Conservation (phyloP, 2,329 filamentous ascomycete genomes). For the Fusarium kyushuense region DNA sequence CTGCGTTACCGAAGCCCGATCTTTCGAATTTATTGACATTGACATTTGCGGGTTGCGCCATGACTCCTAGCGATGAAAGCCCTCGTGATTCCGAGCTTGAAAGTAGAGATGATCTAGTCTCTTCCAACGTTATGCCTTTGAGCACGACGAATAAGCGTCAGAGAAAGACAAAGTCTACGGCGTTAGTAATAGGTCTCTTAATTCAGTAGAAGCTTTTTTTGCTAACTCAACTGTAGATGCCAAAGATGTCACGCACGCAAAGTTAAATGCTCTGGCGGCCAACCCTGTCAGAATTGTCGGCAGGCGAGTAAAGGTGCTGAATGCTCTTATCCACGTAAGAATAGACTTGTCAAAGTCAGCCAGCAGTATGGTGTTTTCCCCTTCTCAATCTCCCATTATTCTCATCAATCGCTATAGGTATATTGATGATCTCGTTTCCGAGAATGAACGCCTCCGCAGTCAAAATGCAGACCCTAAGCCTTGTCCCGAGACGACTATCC, state of each 20-base stretch:
- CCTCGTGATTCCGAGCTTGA: slow-evolving; percentile 39
- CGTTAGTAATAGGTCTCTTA: slow-evolving; percentile 29
- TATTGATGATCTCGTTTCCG: slow-evolving; percentile 52
- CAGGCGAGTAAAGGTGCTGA: slow-evolving; percentile 49
- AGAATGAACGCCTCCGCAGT: slow-evolving; percentile 49
- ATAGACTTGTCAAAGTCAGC: slow-evolving; percentile 51
- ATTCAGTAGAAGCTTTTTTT: background rate
- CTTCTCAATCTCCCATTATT: accelerated
- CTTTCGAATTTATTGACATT: background rate
- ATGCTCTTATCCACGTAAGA: slow-evolving; percentile 52
- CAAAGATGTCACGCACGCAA: slow-evolving; percentile 52
- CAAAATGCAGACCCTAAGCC: slow-evolving; percentile 28
- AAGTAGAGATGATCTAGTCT: slow-evolving; percentile 34
- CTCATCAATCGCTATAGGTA: slow-evolving; percentile 44
- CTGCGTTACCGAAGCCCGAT: background rate
- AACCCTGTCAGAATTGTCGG: slow-evolving; percentile 51
- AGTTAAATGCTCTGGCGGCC: slow-evolving; percentile 52
- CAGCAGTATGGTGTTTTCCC: slow-evolving; percentile 42
- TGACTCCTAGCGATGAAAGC: slow-evolving; percentile 27
- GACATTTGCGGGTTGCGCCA: slow-evolving; percentile 1
- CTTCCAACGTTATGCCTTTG: slow-evolving; percentile 16
- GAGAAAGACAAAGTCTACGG: slow-evolving; percentile 46
- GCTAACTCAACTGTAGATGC: slow-evolving; percentile 39
- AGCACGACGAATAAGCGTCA: slow-evolving; percentile 27
- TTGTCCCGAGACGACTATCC: slow-evolving; percentile 22